Evolutionary conservation across 2,329 filamentous ascomycete species (phyloP).

Genomic region (Sarocladium kiliense): DNA sequence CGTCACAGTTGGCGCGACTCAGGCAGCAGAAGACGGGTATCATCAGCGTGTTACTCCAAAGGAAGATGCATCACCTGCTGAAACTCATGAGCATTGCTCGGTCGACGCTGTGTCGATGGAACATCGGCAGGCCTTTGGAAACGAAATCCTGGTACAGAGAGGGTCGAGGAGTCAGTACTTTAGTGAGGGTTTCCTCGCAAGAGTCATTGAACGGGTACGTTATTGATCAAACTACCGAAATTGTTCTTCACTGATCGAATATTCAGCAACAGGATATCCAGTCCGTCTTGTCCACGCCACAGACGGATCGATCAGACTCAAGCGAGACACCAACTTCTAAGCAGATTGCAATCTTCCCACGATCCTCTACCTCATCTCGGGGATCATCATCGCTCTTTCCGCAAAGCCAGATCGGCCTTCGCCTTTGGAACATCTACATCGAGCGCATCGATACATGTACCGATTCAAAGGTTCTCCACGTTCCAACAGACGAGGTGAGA

Average conservation of each 20-base stretch:
- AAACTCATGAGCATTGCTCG: not conserved
- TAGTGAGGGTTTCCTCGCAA: not conserved
- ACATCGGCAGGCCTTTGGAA: not conserved
- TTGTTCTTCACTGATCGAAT: not conserved
- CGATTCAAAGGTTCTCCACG: not conserved
- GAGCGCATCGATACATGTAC: not conserved
- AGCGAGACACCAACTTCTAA: not conserved
- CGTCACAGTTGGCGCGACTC: not conserved
- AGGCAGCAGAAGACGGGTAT: not conserved
- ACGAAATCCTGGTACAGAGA: not conserved
- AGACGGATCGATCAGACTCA: not conserved
- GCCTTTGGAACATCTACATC: not conserved
- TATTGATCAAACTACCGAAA: not conserved
- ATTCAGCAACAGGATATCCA: not conserved
- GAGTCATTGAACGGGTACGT: not conserved
- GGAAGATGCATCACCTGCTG: not conserved
- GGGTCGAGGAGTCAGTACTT: not conserved
- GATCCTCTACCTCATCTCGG: not conserved
- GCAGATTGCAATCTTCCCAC: not conserved
- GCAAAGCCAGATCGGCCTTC: not conserved
- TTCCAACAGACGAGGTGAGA: not conserved
- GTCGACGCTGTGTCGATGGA: not conserved
- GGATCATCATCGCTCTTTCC: not conserved
- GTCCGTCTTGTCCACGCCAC: not conserved
- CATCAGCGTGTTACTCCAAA: not conserved